Conservation (phyloP, 768 basidiomycete genomes). For the Paxillus ammoniavirescens region DNA sequence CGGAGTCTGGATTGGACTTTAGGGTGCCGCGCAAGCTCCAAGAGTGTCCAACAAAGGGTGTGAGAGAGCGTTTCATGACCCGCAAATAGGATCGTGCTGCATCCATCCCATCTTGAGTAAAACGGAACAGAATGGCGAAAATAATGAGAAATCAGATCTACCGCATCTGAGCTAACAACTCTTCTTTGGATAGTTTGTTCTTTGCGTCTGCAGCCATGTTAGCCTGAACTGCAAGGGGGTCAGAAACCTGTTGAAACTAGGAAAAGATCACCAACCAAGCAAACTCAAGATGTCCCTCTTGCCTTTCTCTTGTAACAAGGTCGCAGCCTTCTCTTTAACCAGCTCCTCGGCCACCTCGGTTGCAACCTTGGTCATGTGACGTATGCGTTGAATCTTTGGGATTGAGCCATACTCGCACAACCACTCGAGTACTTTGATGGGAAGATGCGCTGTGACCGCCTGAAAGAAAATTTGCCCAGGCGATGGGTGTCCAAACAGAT, state of each 20-base stretch:
- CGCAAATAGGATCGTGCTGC: slow-evolving; percentile 46
- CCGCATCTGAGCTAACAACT: slow-evolving; percentile 16
- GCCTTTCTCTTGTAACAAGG: slow-evolving; percentile 3
- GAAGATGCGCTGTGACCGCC: slow-evolving; percentile 30
- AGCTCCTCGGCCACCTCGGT: slow-evolving; percentile 4
- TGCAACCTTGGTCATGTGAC: background rate
- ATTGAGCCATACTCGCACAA: slow-evolving; percentile 29
- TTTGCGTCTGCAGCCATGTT: slow-evolving; percentile 28
- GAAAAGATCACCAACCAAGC: slow-evolving; percentile 31
- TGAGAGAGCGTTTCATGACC: slow-evolving; percentile 65
- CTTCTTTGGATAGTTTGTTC: slow-evolving; percentile 19
- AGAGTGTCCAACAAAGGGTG: slow-evolving; percentile 57
- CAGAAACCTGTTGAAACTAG: background rate
- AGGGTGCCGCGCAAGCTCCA: slow-evolving; percentile 59
- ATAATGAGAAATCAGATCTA: slow-evolving; percentile 2
- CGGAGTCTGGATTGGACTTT: slow-evolving; percentile 61
- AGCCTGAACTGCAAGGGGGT: slow-evolving; percentile 20
- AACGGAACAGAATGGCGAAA: background rate
- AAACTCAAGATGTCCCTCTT: slow-evolving; percentile 25
- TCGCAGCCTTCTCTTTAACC: slow-evolving; percentile 13
- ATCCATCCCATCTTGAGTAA: background rate
- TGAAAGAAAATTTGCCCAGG: slow-evolving; percentile 28
- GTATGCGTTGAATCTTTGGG: slow-evolving; percentile 11
- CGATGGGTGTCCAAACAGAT: slow-evolving; percentile 9
- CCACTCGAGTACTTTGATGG: slow-evolving; percentile 32